Percentiles rank a stretch among this genome's conserved stretches.
These are phyloP conservation scores for Neofusicoccum parvum DNA, from an alignment of 2,329 filamentous ascomycete species.

Conservation along the genomic window DNA sequence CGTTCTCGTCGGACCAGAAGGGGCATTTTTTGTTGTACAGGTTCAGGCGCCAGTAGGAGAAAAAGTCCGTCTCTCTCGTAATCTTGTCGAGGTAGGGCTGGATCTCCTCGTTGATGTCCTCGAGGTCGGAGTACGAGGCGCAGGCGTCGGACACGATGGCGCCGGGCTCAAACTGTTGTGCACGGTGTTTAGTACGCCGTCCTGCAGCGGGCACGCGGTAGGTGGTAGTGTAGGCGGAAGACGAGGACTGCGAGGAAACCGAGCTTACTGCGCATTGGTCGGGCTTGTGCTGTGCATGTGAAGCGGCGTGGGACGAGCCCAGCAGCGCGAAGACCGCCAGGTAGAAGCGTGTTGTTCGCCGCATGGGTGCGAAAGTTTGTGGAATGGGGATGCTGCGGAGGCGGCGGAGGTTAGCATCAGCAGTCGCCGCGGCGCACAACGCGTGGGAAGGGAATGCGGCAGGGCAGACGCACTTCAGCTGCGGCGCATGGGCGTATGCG, in stretches of 20 bases:
- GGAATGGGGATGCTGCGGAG: constrained; percentile 15
- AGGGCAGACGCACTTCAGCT: constrained; percentile 14
- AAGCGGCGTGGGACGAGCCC: constrained; percentile 48
- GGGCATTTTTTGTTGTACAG: constrained; percentile 93
- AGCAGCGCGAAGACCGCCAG: constrained; percentile 64
- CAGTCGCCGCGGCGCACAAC: constrained; percentile 20
- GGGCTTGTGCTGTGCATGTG: constrained; percentile 40
- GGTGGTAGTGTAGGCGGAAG: constrained; percentile 26
- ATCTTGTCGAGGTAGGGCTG: constrained; percentile 78
- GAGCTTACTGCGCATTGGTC: constrained; percentile 60
- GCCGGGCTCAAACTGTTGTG: constrained; percentile 76
- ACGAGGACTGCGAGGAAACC: constrained; percentile 23
- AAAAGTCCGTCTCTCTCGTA: constrained; percentile 90
- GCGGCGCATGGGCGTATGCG: constrained; percentile 26
- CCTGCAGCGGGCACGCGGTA: background rate
- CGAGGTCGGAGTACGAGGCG: constrained; percentile 88
- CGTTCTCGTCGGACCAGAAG: constrained; percentile 91
- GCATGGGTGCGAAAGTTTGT: constrained; percentile 45
- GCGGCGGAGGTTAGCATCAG: constrained; percentile 17
- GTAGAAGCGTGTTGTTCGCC: constrained; percentile 60
- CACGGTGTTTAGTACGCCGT: background rate
- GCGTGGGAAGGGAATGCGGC: background rate
- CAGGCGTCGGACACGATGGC: constrained; percentile 93
- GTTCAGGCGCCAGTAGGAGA: constrained; percentile 95
- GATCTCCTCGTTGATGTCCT: constrained; percentile 76